Conservation (phyloP, 306 rosid genomes). For the Trifolium repens region DNA sequence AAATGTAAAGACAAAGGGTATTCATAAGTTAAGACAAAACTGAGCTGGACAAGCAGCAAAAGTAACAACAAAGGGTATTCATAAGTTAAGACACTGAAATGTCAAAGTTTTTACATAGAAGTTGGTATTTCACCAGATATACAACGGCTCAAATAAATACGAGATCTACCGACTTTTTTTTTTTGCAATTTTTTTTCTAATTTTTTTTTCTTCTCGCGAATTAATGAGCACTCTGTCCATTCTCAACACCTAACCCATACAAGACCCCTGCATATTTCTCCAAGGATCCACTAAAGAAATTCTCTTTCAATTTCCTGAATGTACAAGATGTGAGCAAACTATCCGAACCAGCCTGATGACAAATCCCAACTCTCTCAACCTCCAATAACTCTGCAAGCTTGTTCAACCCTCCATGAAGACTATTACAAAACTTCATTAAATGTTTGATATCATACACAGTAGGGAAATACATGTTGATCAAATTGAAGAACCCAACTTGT, state of each 20-base stretch:
- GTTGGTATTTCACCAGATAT: slow-evolving; percentile 39
- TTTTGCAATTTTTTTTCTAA: slow-evolving; percentile 19
- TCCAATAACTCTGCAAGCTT: slow-evolving; percentile 65
- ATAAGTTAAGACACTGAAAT: slow-evolving; percentile 42
- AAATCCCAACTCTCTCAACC: slow-evolving; percentile 57
- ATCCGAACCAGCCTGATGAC: slow-evolving; percentile 62
- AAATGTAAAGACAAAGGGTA: neutral
- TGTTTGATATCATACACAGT: slow-evolving; percentile 56
- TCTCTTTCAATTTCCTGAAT: slow-evolving; percentile 58
- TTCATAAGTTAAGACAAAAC: neutral
- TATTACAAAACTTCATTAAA: slow-evolving; percentile 56
- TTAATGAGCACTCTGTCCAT: slow-evolving; percentile 49
- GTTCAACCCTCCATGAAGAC: slow-evolving; percentile 59
- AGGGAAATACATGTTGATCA: slow-evolving; percentile 53
- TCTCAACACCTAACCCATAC: slow-evolving; percentile 64
- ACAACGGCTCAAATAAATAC: slow-evolving; percentile 38
- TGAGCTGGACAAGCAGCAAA: neutral
- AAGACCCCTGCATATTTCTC: slow-evolving; percentile 65
- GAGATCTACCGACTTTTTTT: slow-evolving; percentile 38
- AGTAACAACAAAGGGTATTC: slow-evolving; percentile 30
- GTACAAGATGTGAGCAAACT: slow-evolving; percentile 60
- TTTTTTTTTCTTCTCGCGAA: slow-evolving; percentile 5
- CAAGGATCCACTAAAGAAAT: slow-evolving; percentile 61
- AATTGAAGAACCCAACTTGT: slow-evolving; percentile 49
- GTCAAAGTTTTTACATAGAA: slow-evolving; percentile 44